These are phyloP conservation scores for Nevesoporus exiguus DNA, from an alignment of 768 basidiomycete species.

Conservation along the genomic window DNA sequence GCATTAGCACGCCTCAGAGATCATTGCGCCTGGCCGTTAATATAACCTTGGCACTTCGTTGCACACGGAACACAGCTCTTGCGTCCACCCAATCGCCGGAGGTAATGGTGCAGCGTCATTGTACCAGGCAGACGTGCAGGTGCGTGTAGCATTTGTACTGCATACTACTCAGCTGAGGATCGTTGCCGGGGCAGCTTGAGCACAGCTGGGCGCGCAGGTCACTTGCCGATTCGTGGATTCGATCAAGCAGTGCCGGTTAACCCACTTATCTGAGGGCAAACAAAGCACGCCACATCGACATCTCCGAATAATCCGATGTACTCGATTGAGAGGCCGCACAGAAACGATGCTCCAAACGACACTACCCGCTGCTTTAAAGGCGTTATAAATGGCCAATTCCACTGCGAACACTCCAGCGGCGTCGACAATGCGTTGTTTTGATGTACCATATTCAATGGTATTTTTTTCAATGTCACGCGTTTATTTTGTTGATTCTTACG, in stretches of 20 bases:
- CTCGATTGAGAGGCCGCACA: neutral
- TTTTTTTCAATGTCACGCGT: slow-evolving; percentile 31
- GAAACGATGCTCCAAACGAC: neutral
- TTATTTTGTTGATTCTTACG: slow-evolving; percentile 37
- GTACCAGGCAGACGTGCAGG: slow-evolving; percentile 1
- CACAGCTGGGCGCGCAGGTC: neutral
- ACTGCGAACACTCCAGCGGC: slow-evolving; percentile 19
- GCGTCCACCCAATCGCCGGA: slow-evolving; percentile 26
- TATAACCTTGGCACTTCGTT: slow-evolving; percentile 20
- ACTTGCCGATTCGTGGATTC: slow-evolving; percentile 8
- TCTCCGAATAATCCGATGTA: slow-evolving; percentile 13
- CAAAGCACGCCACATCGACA: slow-evolving; percentile 24
- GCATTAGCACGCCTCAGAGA: slow-evolving; percentile 7
- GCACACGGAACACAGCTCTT: slow-evolving; percentile 14
- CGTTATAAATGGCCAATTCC: slow-evolving; percentile 11
- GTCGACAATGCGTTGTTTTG: slow-evolving; percentile 22
- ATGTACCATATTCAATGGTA: slow-evolving; percentile 32
- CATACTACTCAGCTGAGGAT: slow-evolving; percentile 2
- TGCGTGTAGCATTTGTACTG: slow-evolving; percentile 8
- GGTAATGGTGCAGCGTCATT: neutral
- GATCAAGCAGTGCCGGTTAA: slow-evolving; percentile 25
- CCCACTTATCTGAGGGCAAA: slow-evolving; percentile 32
- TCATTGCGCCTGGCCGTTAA: slow-evolving; percentile 17
- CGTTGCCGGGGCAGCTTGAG: neutral
- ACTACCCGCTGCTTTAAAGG: slow-evolving; percentile 9